phyloP scores from a whole-genome alignment of 1,284 basidiomycete species.

The Ustilago bromivora region DNA sequence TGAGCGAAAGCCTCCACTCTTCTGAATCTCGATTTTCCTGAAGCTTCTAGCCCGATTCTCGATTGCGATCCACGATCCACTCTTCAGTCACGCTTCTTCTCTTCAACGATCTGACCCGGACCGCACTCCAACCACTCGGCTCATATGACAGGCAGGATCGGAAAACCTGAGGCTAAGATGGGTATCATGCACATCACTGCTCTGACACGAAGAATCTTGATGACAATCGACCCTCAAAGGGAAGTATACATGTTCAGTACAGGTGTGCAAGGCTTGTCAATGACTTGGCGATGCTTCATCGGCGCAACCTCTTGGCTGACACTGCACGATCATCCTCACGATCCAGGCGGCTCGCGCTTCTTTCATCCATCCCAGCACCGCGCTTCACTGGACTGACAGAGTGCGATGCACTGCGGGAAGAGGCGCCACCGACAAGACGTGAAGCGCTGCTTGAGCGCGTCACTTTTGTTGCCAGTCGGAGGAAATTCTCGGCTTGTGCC shows the following conservation, averaged over 20 bases:
- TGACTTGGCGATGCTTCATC: neutral
- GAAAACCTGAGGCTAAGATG: neutral
- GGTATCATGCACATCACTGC: neutral
- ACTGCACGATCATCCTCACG: neutral
- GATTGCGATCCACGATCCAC: neutral
- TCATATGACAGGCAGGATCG: neutral
- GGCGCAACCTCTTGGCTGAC: conserved; percentile 16
- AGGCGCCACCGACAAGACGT: neutral
- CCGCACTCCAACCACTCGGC: neutral
- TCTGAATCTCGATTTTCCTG: neutral
- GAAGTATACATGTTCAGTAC: neutral
- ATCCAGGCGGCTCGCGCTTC: conserved; percentile 7
- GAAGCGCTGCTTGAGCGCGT: conserved; percentile 15
- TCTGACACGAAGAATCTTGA: neutral
- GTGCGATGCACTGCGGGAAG: conserved; percentile 6
- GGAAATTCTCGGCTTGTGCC: conserved; percentile 34
- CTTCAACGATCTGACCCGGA: neutral
- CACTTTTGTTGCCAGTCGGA: conserved; percentile 17
- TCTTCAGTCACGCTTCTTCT: neutral
- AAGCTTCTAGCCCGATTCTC: neutral
- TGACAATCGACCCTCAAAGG: neutral
- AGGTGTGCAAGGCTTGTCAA: neutral
- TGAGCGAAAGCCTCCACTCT: conserved; percentile 13
- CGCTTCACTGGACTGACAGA: conserved; percentile 30
- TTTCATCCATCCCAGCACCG: neutral